Base-by-base conservation (phyloP, 257 asterid species). In the Petunia secreta region DNA sequence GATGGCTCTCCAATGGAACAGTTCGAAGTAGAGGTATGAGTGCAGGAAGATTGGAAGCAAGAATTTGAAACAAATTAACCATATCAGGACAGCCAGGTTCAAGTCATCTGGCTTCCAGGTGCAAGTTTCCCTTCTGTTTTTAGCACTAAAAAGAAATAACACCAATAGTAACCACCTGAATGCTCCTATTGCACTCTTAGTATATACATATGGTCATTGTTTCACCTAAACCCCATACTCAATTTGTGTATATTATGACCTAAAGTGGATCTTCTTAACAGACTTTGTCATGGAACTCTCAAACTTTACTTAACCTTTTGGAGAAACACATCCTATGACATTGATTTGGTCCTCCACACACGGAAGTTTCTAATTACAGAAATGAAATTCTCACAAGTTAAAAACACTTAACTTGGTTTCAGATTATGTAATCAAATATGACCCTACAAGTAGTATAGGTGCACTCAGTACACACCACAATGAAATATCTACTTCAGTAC, bases 261-360 rank as follows among this genome's bases (percentile, higher is more conserved):
- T 46, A 9, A 46, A 1, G n/a, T 46, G 43, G 50, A 34, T 5
- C 34, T 71, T 48, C 2, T 48, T 71, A 71, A 71, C 60, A 71
- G 44, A 43, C 77, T 71, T 48, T 50, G 13, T 48, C 25, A 25
- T 10, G 77, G 44, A 71, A 71, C 9, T 13, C 43, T 13, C 11
- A 34, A 69, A 71, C 59, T 71, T 71, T 59, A 48, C 60, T 25
- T 48, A 52, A 71, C 34, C 77, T 71, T 57, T 71, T 71, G 9
- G 3, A 1, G 16, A 14, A 48, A 48, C 60, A 71, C 44, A 46
- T 71, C 60, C 5, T 39, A 48, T 34, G 60, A 5, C 1, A 48
- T 48, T 60, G 11, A 34, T 71, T 48, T 71, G 77, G 77, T 53
- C 44, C 60, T 48, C 77, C 77, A 48, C 59, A 69, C 25, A 36